Conservation (phyloP, 441 rosid genomes). For the Francoa sonchifolia region DNA sequence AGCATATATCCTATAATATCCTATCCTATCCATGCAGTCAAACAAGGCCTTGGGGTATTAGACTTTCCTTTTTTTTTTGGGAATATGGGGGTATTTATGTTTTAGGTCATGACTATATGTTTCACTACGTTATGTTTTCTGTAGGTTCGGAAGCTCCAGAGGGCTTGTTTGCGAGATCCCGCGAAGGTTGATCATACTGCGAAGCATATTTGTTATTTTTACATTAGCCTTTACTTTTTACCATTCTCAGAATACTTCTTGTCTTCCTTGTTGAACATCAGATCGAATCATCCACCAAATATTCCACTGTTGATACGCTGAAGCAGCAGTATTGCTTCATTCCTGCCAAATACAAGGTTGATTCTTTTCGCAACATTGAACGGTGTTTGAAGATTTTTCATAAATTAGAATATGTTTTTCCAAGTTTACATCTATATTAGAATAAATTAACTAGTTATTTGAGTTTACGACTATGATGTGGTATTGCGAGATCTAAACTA, state of each 20-base stretch:
- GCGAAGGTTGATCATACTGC: slow-evolving; percentile 49
- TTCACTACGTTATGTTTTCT: slow-evolving; percentile 12
- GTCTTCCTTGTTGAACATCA: too few species aligned
- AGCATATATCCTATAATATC: too few species aligned
- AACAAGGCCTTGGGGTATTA: too few species aligned
- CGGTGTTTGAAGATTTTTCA: too few species aligned
- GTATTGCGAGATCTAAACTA: too few species aligned
- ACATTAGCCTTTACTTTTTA: slow-evolving; percentile 1
- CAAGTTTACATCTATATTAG: too few species aligned
- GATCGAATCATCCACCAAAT: neutral
- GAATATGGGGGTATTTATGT: neutral
- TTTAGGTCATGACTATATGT: slow-evolving; percentile 5
- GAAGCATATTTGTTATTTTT: slow-evolving; percentile 5
- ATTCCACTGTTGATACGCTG: neutral
- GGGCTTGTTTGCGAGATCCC: slow-evolving; percentile 85
- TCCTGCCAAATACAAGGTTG: slow-evolving; percentile 2
- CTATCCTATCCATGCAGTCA: too few species aligned
- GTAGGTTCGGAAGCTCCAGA: slow-evolving; percentile 84
- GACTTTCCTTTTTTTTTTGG: neutral
- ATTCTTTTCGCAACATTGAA: too few species aligned
- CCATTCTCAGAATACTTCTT: too few species aligned
- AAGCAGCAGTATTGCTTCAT: neutral
- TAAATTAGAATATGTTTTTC: too few species aligned
- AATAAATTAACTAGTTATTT: too few species aligned
- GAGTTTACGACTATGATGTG: too few species aligned